phyloP scores from a whole-genome alignment of 371 early-diverging fungal species.

The Syncephalis plumigaleata region DNA sequence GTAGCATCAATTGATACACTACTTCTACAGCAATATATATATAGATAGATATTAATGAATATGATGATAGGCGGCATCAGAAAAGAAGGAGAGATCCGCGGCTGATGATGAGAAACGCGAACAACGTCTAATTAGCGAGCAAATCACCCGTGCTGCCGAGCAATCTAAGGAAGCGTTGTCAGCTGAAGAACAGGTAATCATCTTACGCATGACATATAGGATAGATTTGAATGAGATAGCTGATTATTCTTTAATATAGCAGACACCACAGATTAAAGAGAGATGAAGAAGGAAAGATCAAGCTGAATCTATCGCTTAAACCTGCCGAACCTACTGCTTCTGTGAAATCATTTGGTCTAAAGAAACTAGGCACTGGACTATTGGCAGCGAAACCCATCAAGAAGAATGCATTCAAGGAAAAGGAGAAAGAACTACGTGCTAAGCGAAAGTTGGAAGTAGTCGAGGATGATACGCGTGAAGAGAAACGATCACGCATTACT shows the following conservation, averaged over 20 bases:
- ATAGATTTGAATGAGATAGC: no score
- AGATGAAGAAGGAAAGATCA: slow-evolving; percentile 36
- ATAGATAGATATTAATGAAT: background rate
- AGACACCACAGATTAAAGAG: slow-evolving; percentile 42
- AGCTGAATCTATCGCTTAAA: slow-evolving; percentile 24
- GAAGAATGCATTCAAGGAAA: no score
- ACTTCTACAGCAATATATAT: background rate
- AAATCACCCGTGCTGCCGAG: slow-evolving; percentile 56
- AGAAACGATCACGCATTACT: no score
- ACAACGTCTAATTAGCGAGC: slow-evolving; percentile 50
- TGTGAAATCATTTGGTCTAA: slow-evolving; percentile 4
- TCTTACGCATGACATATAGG: slow-evolving; percentile 1
- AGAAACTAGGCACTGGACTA: slow-evolving; percentile 9
- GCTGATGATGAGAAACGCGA: slow-evolving; percentile 77
- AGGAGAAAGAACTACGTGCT: no score
- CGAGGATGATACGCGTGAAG: no score
- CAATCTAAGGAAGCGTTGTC: slow-evolving; percentile 20
- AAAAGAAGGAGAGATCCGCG: slow-evolving; percentile 61
- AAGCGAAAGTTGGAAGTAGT: no score
- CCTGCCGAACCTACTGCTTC: slow-evolving; percentile 1
- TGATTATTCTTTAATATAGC: background rate
- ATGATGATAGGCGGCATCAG: slow-evolving; percentile 45
- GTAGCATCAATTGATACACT: background rate
- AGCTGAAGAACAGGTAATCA: slow-evolving; percentile 10
- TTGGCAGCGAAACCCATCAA: background rate